phyloP scores from a whole-genome alignment of 2,329 filamentous ascomycete genomes.

The Penicillium palitans region DNA sequence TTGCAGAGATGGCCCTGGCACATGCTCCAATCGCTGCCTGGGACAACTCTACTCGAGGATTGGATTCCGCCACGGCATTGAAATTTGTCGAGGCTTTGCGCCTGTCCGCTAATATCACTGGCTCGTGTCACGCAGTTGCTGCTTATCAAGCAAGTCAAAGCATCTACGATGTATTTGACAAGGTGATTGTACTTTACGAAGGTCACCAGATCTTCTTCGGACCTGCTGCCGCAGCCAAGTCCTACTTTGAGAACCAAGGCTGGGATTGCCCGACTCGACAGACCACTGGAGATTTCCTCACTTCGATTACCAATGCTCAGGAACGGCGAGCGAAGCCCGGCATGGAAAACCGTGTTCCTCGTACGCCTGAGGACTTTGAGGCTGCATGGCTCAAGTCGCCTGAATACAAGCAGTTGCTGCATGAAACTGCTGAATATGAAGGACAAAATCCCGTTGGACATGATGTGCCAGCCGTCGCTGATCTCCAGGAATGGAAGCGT shows the following conservation, averaged over 20 bases:
- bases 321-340: constrained; percentile 58
- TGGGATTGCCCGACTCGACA: constrained; percentile 66
- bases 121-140: constrained; percentile 51
- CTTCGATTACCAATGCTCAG: constrained; percentile 62
- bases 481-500: constrained; percentile 38
- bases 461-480: constrained; percentile 23
- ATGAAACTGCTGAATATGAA: constrained; percentile 45
- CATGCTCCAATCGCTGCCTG: constrained; percentile 45
- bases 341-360: constrained; percentile 62
- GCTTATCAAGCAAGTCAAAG: constrained; percentile 52
- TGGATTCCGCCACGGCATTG: constrained; percentile 54
- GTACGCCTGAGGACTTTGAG: constrained; percentile 68
- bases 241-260: constrained; percentile 67
- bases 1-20: constrained; percentile 54
- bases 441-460: constrained; percentile 38
- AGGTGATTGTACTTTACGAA: constrained; percentile 68
- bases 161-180: constrained; percentile 61
- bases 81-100: constrained; percentile 54
- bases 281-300: constrained; percentile 68
- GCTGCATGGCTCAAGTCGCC: constrained; percentile 55
- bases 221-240: constrained; percentile 56
- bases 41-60: constrained; percentile 49
- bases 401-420: constrained; percentile 43
- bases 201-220: constrained; percentile 75
- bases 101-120: constrained; percentile 47